phyloP scores from a whole-genome alignment of 345 rosid species.

The Ceriops zippeliana region DNA sequence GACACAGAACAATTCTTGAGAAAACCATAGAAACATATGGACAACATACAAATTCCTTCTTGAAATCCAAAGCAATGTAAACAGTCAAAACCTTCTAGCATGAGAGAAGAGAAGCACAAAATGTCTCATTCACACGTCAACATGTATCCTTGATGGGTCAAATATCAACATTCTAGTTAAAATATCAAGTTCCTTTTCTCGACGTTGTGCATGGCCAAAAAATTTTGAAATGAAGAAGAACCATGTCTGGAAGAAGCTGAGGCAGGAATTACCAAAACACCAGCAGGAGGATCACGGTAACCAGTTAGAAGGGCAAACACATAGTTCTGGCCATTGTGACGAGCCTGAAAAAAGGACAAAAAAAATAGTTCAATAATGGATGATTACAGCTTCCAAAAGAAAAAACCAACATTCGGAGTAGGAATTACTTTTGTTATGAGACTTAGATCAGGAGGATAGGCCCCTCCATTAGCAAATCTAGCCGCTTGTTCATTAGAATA shows the following conservation, averaged over 20 bases:
- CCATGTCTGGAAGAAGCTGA: not conserved
- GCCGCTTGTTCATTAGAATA: slow-evolving; percentile 93
- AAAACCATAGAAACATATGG: no score
- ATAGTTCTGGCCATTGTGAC: slow-evolving; percentile 97
- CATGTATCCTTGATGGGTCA: not conserved
- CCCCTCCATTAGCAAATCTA: slow-evolving; percentile 99
- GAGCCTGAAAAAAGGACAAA: slow-evolving; percentile 60
- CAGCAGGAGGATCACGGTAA: slow-evolving; percentile 99
- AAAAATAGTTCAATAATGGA: slow-evolving; percentile 1
- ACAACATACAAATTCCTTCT: no score
- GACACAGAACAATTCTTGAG: no score
- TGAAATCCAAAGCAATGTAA: not conserved
- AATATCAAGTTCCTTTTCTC: not conserved
- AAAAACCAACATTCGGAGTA: slow-evolving; percentile 9
- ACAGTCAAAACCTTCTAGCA: not conserved
- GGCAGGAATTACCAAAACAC: slow-evolving; percentile 55
- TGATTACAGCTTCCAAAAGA: slow-evolving; percentile 5
- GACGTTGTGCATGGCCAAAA: not conserved
- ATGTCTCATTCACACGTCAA: not conserved
- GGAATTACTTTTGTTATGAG: slow-evolving; percentile 86
- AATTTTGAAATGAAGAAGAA: not conserved
- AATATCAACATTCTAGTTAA: no score
- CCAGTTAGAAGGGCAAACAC: slow-evolving; percentile 96
- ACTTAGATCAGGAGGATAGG: slow-evolving; percentile 99
- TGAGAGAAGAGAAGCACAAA: not conserved